Conservation (phyloP, 116 monocot genomes). For the Phalaenopsis hybrid region DNA sequence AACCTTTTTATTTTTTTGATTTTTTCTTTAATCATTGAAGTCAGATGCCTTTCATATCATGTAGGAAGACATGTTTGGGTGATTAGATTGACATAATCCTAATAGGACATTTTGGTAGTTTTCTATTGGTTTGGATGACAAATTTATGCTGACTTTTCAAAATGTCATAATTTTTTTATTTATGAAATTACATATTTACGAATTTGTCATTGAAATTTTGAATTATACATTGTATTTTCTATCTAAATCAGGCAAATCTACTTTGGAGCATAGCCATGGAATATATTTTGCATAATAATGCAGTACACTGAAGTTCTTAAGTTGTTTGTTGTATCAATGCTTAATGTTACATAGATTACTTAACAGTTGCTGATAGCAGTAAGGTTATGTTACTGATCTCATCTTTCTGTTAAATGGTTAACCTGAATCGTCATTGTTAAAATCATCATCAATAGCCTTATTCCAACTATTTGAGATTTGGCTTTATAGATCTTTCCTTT, state of each 20-base stretch:
- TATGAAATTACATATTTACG: neutral
- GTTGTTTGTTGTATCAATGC: neutral
- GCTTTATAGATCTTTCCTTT: too few species aligned
- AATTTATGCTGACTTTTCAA: too few species aligned
- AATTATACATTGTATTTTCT: neutral
- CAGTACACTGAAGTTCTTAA: neutral
- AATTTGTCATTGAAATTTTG: neutral
- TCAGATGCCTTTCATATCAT: neutral
- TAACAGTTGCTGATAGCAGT: neutral
- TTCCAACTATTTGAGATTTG: too few species aligned
- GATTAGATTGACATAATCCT: neutral
- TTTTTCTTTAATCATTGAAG: neutral
- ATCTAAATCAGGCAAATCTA: neutral
- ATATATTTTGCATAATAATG: neutral
- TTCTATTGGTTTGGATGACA: neutral
- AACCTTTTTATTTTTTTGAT: neutral
- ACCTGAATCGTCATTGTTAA: too few species aligned
- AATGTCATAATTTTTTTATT: neutral
- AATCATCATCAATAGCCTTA: too few species aligned
- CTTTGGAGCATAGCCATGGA: neutral
- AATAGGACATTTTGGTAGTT: slow-evolving; percentile 1
- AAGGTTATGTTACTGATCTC: neutral
- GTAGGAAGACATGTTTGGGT: neutral
- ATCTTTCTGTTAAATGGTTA: neutral
- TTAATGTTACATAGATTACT: neutral